These are phyloP conservation scores for Exophiala aquamarina DNA, from an alignment of 2,329 filamentous ascomycete genomes.

Conservation along the genomic window DNA sequence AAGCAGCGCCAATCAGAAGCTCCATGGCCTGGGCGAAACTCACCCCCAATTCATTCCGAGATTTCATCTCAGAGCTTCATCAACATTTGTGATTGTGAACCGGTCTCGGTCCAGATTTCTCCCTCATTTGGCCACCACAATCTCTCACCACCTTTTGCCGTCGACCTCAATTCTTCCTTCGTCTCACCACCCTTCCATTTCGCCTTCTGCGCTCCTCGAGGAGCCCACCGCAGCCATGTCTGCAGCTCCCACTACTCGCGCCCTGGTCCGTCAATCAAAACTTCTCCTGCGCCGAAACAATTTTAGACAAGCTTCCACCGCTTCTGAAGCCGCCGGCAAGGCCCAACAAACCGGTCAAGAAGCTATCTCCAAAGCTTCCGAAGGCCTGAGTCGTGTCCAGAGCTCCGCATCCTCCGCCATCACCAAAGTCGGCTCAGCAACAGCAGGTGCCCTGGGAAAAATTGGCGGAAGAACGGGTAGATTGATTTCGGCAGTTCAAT, in stretches of 20 bases:
- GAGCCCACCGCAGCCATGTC: conserved; percentile 40
- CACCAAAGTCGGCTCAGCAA: conserved; percentile 68
- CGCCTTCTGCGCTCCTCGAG: conserved; percentile 7
- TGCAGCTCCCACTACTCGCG: conserved; percentile 41
- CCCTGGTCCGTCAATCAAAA: conserved; percentile 48
- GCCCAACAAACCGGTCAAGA: conserved; percentile 44
- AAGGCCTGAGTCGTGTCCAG: conserved; percentile 79
- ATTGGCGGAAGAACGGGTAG: conserved; percentile 81
- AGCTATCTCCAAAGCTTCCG: conserved; percentile 63
- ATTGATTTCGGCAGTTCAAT: conserved; percentile 77
- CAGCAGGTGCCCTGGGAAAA: conserved; percentile 68
- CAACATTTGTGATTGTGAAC: too few species aligned
- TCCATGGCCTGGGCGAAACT: conserved; percentile 9
- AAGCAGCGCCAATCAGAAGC: conserved; percentile 19
- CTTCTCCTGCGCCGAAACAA: conserved; percentile 44
- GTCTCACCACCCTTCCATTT: conserved; percentile 2
- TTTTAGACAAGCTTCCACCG: conserved; percentile 49
- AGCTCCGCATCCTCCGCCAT: conserved; percentile 78
- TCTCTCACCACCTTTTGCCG: conserved; percentile 3
- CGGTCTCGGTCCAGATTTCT: neutral
- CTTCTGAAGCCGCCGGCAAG: conserved; percentile 46
- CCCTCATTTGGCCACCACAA: neutral
- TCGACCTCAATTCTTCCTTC: too few species aligned
- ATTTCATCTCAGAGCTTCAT: conserved; percentile 8
- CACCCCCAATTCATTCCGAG: conserved; percentile 19